Evolutionary conservation across 2,329 filamentous ascomycete species (phyloP).

Genomic region (Mycosphaerella sp.): DNA sequence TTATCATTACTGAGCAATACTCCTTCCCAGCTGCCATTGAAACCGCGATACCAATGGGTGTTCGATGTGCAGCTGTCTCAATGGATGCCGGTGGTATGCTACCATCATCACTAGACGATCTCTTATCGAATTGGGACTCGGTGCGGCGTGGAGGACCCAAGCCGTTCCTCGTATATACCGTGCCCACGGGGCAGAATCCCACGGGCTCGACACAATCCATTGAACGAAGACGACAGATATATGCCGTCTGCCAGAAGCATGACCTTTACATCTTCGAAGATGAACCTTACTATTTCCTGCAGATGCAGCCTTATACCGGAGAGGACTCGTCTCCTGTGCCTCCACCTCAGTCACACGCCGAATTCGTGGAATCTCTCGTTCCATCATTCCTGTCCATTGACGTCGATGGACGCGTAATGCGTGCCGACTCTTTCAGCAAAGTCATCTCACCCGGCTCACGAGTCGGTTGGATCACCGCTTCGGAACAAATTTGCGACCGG

Average conservation of each 20-base stretch:
- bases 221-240: constrained; percentile 63
- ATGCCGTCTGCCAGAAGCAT: constrained; percentile 72
- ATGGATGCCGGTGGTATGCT: constrained; percentile 63
- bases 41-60: constrained; percentile 56
- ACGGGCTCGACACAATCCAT: constrained; percentile 74
- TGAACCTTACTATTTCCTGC: constrained; percentile 90
- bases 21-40: constrained; percentile 75
- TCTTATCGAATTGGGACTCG: constrained; percentile 60
- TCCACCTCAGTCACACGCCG: constrained; percentile 56
- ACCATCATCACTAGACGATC: constrained; percentile 54
- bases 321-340: constrained; percentile 46
- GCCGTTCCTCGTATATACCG: constrained; percentile 62
- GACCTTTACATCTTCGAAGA: constrained; percentile 85
- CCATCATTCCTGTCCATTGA: constrained; percentile 80
- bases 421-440: constrained; percentile 91
- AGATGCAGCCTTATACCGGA: constrained; percentile 70
- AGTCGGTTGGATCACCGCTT: constrained; percentile 85
- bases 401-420: constrained; percentile 76
- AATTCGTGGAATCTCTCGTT: constrained; percentile 66
- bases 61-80: constrained; percentile 54
- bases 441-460: constrained; percentile 84
- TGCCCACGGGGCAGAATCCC: constrained; percentile 82
- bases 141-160: constrained; percentile 52
- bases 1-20: constrained; percentile 81
- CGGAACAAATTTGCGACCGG: constrained; percentile 74